A percentile compares a stretch with the other conserved stretches of the same genome.
phyloP scores from a whole-genome alignment of 208 protist genomes.

The Acanthamoeba castellanii region DNA sequence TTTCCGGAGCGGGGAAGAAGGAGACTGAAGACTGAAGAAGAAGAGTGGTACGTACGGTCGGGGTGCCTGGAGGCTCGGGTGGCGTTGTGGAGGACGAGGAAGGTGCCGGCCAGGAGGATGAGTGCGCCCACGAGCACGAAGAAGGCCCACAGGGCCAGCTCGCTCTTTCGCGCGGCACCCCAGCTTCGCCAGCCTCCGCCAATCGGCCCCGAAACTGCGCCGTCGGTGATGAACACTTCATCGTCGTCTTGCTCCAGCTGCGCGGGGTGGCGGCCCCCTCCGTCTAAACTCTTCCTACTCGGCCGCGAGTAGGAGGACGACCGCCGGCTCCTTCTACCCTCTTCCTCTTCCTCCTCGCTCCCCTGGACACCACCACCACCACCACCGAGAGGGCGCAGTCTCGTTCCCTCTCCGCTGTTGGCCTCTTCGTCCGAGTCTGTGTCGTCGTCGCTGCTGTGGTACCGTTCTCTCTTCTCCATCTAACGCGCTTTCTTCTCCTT shows the following conservation, averaged over 20 bases:
- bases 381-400: too few species aligned
- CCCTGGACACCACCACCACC: too few species aligned
- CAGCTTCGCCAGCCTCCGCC: not conserved
- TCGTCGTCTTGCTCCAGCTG: not conserved
- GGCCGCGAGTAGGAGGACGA: too few species aligned
- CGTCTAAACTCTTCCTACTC: not conserved
- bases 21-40: not conserved
- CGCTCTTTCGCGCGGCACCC: not conserved
- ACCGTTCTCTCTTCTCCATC: not conserved
- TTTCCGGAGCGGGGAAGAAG: too few species aligned
- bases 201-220: not conserved
- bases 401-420: too few species aligned
- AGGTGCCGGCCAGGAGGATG: slow-evolving; percentile 43
- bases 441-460: not conserved
- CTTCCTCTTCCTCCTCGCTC: not conserved
- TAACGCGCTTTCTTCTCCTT: not conserved
- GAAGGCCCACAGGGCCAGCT: slow-evolving; percentile 33
- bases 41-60: not conserved
- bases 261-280: too few species aligned
- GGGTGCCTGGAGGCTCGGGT: not conserved
- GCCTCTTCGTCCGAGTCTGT: too few species aligned
- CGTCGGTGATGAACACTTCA: not conserved
- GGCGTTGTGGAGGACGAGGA: slow-evolving; percentile 52
- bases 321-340: too few species aligned
- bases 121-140: slow-evolving; percentile 34